phyloP scores from a whole-genome alignment of 352 stramenopile genomes.

The Phytophthora podocarpi region DNA sequence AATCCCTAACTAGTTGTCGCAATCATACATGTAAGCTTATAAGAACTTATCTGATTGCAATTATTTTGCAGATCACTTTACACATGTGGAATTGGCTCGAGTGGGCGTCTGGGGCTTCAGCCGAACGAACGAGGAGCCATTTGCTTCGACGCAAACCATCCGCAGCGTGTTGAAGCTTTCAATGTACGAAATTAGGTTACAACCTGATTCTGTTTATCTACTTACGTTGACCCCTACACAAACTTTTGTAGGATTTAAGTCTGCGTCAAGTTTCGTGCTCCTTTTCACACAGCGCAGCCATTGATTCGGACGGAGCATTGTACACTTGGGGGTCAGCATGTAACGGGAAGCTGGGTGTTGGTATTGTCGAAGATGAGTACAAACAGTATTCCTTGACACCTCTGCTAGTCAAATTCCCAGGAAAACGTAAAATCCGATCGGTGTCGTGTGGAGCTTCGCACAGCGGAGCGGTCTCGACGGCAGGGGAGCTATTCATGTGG shows the following conservation, averaged over 20 bases:
- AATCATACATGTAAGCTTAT: neutral
- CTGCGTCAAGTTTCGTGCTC: conserved; percentile 67
- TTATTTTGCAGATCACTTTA: conserved; percentile 73
- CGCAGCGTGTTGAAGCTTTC: conserved; percentile 61
- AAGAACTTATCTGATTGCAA: neutral
- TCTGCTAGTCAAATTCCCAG: conserved; percentile 69
- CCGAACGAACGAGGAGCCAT: conserved; percentile 52
- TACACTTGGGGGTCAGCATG: conserved; percentile 90
- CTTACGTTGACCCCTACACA: neutral
- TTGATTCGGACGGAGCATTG: conserved; percentile 73
- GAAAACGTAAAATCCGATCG: conserved; percentile 60
- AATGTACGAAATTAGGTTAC: conserved; percentile 30
- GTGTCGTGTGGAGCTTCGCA: conserved; percentile 92
- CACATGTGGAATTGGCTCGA: conserved; percentile 88
- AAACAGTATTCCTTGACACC: conserved; percentile 84
- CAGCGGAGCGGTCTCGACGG: conserved; percentile 68
- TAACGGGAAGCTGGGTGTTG: conserved; percentile 89
- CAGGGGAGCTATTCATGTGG: conserved; percentile 87
- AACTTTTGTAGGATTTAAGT: conserved; percentile 34
- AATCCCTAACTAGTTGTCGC: neutral
- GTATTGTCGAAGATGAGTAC: conserved; percentile 74
- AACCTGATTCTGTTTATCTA: conserved; percentile 24
- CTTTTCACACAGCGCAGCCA: conserved; percentile 88
- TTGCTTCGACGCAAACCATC: conserved; percentile 72
- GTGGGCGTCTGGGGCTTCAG: conserved; percentile 81